These are phyloP conservation scores for Bolboschoenoplectus hybrid DNA, from an alignment of 202 grass and related monocot genomes.

Conservation along the genomic window DNA sequence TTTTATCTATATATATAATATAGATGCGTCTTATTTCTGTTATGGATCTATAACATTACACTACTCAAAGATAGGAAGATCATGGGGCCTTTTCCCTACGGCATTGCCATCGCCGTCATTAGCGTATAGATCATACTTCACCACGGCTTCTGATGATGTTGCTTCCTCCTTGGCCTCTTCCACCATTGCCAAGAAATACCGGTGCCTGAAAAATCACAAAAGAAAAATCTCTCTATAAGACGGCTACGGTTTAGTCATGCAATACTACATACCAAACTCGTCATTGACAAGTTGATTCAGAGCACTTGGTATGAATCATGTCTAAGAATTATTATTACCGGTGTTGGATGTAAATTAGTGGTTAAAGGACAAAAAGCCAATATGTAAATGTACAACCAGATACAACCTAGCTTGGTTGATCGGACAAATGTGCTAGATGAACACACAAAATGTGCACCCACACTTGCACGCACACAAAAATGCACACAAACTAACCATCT, in stretches of 20 bases:
- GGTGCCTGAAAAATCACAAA: constrained; percentile 53
- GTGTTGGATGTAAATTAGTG: neutral
- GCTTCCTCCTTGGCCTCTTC: constrained; percentile 59
- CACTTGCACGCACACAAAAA: neutral
- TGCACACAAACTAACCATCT: constrained; percentile 64
- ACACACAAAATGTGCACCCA: constrained; percentile 2
- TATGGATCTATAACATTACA: neutral
- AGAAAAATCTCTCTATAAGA: constrained; percentile 19
- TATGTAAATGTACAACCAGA: neutral
- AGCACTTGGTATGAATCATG: neutral
- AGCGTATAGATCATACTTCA: constrained; percentile 35
- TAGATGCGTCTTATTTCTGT: neutral
- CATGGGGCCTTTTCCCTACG: constrained; percentile 44
- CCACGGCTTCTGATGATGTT: constrained; percentile 36
- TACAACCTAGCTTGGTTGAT: neutral
- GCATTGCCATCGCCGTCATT: neutral
- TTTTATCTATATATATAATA: neutral
- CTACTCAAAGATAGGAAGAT: constrained; percentile 95
- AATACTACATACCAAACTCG: neutral
- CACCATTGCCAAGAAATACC: constrained; percentile 80
- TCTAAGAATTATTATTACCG: neutral
- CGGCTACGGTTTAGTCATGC: neutral
- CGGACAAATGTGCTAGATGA: neutral
- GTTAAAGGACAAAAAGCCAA: neutral
- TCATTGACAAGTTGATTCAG: neutral